Base-by-base conservation (phyloP, 768 basidiomycete species). In the Crepidotus variabilis region DNA sequence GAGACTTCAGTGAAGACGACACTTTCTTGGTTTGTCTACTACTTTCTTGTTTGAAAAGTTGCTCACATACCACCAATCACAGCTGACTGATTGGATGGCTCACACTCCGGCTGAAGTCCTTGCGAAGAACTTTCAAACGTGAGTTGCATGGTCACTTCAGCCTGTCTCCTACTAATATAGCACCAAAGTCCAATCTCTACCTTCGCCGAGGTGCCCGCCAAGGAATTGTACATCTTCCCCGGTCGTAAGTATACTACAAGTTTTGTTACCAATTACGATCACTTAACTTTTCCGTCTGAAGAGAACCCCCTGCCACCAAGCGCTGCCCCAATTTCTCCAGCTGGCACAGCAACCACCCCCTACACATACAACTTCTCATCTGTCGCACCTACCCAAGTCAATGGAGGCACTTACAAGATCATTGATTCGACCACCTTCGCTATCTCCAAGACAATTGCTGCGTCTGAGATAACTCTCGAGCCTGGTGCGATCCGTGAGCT, bases 391-490 rank as follows among this genome's bases (percentile, higher is more conserved):
- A 76, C 71, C 0, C 68, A 70, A 46, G 73, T 77, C 47, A 72
- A 72, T 11, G 85, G 85, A 33, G 87, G 87, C 6, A 71, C 78
- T 2, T 76, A 83, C 59, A 87, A 86, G 66, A 75, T 86, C 14
- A 75, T 84, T 8, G 86, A 88, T 63, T 77, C 78, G 0, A 68
- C 68, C 22, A 75, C 77, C 2, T 88, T 88, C 69, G 69, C 71
- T 16, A 78, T 79, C 6, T 64, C 86, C 1, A 71, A 77, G 34
- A 83, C 78, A 0, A 78, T 86, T 34, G 77, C 80, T 16, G 79
- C 76, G 2, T 85, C 78, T 4, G 83, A 86, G 56, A 80, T 87
- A 1, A 75, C 70, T 2, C 76, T 87, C 24, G 77, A 86, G 54
- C 78, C 76, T 32, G 85, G 82, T 18, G 85, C 81, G 8, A 78